phyloP scores from a whole-genome alignment of 2,329 filamentous ascomycete species.

The Pseudogymnoascus verrucosus region DNA sequence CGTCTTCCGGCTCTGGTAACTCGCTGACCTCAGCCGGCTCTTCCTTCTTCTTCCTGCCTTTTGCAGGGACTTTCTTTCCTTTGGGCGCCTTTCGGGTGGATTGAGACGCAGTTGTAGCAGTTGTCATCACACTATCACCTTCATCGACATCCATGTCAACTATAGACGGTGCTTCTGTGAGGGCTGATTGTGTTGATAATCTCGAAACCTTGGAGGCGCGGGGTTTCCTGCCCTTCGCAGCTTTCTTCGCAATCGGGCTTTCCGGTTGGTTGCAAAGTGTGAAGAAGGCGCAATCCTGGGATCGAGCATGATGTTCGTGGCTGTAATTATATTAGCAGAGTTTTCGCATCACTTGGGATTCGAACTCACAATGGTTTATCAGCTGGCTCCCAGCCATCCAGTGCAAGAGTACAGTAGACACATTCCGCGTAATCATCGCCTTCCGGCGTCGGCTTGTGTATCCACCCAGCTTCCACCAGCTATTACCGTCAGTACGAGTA shows the following conservation, averaged over 20 bases:
- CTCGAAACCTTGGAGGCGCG: slow-evolving; percentile 63
- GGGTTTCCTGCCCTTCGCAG: slow-evolving; percentile 40
- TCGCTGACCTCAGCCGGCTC: slow-evolving; percentile 40
- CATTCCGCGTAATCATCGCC: slow-evolving; percentile 87
- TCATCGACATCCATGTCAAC: slow-evolving; percentile 35
- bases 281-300: slow-evolving; percentile 78
- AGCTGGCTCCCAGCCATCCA: slow-evolving; percentile 90
- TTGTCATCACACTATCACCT: slow-evolving; percentile 55
- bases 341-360: not conserved
- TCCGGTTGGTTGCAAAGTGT: slow-evolving; percentile 51
- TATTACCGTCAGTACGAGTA: slow-evolving; percentile 31
- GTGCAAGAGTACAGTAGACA: slow-evolving; percentile 77
- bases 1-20: slow-evolving; percentile 27
- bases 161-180: slow-evolving; percentile 43
- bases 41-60: slow-evolving; percentile 47
- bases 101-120: slow-evolving; percentile 49
- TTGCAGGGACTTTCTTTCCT: slow-evolving; percentile 46
- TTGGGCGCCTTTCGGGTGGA: slow-evolving; percentile 43
- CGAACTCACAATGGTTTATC: slow-evolving; percentile 72
- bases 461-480: slow-evolving; percentile 90
- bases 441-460: slow-evolving; percentile 76
- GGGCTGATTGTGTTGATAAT: slow-evolving; percentile 49
- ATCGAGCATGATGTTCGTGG: slow-evolving; percentile 77
- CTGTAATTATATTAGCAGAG: slow-evolving; percentile 35
- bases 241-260: slow-evolving; percentile 43